Evolutionary conservation across 352 stramenopile species (phyloP), one percentile per base, ranked within the genome.

Genomic region (Pythium graminicola): DNA sequence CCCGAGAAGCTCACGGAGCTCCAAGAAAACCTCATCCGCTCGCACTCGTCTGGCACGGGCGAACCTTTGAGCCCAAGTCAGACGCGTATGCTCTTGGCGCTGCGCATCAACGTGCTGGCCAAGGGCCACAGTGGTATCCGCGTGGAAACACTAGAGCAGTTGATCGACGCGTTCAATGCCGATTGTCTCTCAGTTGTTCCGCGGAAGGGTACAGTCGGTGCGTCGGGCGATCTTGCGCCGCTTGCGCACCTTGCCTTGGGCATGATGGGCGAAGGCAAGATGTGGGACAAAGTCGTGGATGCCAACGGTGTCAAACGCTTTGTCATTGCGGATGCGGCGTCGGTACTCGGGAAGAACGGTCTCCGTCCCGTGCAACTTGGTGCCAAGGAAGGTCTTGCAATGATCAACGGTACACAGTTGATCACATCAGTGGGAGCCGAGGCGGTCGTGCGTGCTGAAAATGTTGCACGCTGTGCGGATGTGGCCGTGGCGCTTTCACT

Each of bases 391-490:
- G 86, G 86, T 31, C 73, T 96, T 29, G 86, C 86, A 17, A 91
- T 96, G 75, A 94, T 96, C 64, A 96, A 96, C 62, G 86, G 86
- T 54, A 96, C 86, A 14, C 86, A 96, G 60, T 58, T 96, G 46
- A 96, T 96, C 60, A 93, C 84, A 13, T 86, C 82, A 1, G 74
- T 95, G 20, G 86, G 85, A 16, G 79, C 76, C 4, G 81, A 95
- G 46, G 81, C 84, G 4, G 70, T 95, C 16, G 70, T 89, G 24
- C 81, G 85, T 14, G 81, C 85, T 6, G 68, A 86, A 49, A 92
- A 94, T 36, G 73, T 88, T 4, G 70, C 76, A 11, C 69, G 73
- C 19, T 83, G 73, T 54, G 81, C 84, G n/a, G 85, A 96, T 44
- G 66, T 93, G 24, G 85, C 86, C 2, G 76, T 86, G 11, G 73